A percentile compares a stretch with the other conserved stretches of the same genome.
phyloP scores from a whole-genome alignment of 2,329 filamentous ascomycete genomes.

The Fusarium compactum region DNA sequence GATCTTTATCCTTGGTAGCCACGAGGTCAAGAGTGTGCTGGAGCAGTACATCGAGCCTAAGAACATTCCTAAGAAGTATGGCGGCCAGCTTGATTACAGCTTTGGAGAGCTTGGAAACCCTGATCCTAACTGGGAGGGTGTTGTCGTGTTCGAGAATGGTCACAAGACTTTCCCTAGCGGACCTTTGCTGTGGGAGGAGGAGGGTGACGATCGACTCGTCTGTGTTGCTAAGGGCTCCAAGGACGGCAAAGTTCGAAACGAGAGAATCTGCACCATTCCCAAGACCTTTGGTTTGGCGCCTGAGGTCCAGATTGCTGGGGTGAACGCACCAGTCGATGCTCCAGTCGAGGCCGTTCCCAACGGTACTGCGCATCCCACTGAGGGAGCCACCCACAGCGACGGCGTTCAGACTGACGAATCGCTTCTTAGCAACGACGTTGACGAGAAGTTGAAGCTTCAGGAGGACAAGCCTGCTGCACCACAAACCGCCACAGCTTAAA shows the following conservation, averaged over 20 bases:
- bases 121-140: conserved; percentile 70
- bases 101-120: conserved; percentile 81
- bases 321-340: background rate
- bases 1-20: conserved; percentile 85
- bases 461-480: conserved; percentile 35
- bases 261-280: conserved; percentile 65
- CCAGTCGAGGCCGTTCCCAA: conserved; percentile 5
- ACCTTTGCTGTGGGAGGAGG: conserved; percentile 67
- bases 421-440: conserved; percentile 44
- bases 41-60: conserved; percentile 82
- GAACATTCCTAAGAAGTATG: conserved; percentile 91
- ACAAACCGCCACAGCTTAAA: conserved; percentile 32
- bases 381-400: conserved; percentile 48
- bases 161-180: conserved; percentile 66
- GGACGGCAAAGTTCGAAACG: conserved; percentile 58
- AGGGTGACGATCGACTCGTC: conserved; percentile 60
- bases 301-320: conserved; percentile 19
- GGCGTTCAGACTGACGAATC: conserved; percentile 47
- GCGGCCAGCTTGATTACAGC: conserved; percentile 84
- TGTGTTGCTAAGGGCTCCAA: conserved; percentile 66
- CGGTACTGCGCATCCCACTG: conserved; percentile 15
- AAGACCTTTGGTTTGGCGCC: conserved; percentile 50
- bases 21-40: conserved; percentile 82
- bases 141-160: conserved; percentile 65
- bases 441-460: conserved; percentile 51